A percentile compares a stretch with the other conserved stretches of the same genome.
Evolutionary conservation across 257 asterid species (phyloP).

Genomic region (Rehmannia glutinosa): DNA sequence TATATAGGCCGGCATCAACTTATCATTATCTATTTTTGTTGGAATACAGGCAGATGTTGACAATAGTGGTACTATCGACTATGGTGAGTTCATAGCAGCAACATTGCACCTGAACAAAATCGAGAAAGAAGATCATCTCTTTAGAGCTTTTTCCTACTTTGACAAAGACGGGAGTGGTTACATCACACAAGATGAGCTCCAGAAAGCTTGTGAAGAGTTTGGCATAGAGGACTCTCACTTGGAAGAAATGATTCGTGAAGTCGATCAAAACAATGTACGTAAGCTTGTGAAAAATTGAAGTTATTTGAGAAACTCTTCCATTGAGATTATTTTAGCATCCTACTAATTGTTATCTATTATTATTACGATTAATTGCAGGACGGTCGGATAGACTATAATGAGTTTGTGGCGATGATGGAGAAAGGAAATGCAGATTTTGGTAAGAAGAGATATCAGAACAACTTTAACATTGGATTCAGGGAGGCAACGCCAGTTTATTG

Average conservation of each 20-base stretch:
- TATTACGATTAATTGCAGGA: constrained; percentile 22
- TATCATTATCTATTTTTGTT: background rate
- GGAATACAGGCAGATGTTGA: constrained; percentile 40
- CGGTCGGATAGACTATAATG: constrained; percentile 40
- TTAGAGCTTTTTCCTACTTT: constrained; percentile 39
- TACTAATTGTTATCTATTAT: background rate
- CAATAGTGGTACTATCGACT: constrained; percentile 47
- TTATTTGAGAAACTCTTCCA: too few species aligned
- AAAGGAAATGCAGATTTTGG: constrained; percentile 42
- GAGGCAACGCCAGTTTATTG: constrained; percentile 34
- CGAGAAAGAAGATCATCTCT: constrained; percentile 40
- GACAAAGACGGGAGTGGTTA: constrained; percentile 51
- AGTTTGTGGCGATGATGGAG: constrained; percentile 52
- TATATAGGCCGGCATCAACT: too few species aligned
- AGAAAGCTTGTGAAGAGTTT: constrained; percentile 45
- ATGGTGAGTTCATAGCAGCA: constrained; percentile 55
- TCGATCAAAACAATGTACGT: constrained; percentile 44
- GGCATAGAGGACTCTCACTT: constrained; percentile 34
- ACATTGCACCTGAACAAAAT: constrained; percentile 45
- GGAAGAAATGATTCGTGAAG: constrained; percentile 38
- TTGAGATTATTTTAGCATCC: background rate
- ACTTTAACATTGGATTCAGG: constrained; percentile 32
- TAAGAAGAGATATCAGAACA: constrained; percentile 32
- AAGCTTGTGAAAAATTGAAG: too few species aligned
- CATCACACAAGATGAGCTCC: constrained; percentile 51